Evolutionary conservation across 2,329 filamentous ascomycete genomes (phyloP), one percentile per base, ranked within the genome.

Genomic region (Epichloe brachyelytri): DNA sequence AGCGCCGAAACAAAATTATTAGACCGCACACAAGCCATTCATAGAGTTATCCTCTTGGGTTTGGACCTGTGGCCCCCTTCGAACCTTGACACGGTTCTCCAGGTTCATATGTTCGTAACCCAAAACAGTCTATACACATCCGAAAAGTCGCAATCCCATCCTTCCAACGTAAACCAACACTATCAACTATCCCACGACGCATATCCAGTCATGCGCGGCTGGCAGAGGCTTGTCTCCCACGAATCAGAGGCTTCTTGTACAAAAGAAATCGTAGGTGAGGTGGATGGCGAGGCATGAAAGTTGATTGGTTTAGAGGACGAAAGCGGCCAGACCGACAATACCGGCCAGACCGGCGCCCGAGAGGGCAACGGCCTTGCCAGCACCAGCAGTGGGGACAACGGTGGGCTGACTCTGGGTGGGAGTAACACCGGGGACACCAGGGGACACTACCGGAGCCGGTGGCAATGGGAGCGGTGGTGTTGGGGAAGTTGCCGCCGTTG

Each of bases 271-370:
- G 65, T 67, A 65, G 65, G 63, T 62, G 62, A 64, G 60, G 63
- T 66, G 63, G 60, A 60, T 59, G 59, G 60, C 58, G 60, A 67
- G 59, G 58, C 59, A 62, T 60, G 59, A 62, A 57, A 60, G 60
- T 58, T 57, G 57, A 58, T 60, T 63, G 65, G 71, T 74, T 77
- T 80, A 81, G 71, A 80, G 73, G 63, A 74, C 63, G 65, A 76
- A 70, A 65, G 76, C 78, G 62, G 75, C 78, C 55, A 82, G 64
- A 63, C 75, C 80, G 65, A 82, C 70, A 59, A 81, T 65, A 72
- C 75, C 79, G 59, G 76, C 79, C 59, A 83, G 75, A 58, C 71
- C 76, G 54, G 75, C 79, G 56, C 77, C 79, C 41, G 78, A 79
- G 60, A 80, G 66, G 61, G 70, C 75, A 58, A 73, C 73, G 57